phyloP scores from a whole-genome alignment of 169 alveolate species.

The Plasmodium ovale region DNA sequence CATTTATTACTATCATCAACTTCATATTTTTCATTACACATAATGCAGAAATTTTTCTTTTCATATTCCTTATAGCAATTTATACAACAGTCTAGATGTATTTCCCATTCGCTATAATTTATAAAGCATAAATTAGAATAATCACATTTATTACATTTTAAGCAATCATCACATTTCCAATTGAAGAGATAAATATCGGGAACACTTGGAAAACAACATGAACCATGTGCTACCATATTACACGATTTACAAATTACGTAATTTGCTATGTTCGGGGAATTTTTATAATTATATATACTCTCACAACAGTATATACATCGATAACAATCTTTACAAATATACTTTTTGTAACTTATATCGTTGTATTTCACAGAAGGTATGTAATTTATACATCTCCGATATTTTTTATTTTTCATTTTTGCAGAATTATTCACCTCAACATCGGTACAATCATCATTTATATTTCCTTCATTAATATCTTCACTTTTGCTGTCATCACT shows the following conservation, averaged over 20 bases:
- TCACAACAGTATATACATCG: constrained; percentile 77
- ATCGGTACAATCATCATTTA: constrained; percentile 54
- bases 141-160: constrained; percentile 85
- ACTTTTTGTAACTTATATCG: constrained; percentile 52
- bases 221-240: constrained; percentile 84
- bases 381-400: constrained; percentile 30
- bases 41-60: constrained; percentile 82
- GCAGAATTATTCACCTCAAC: constrained; percentile 47
- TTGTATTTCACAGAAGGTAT: constrained; percentile 46
- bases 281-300: constrained; percentile 71
- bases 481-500: constrained; percentile 2
- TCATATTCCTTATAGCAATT: constrained; percentile 82
- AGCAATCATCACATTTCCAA: constrained; percentile 86
- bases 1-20: constrained; percentile 71
- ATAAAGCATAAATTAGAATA: constrained; percentile 78
- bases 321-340: constrained; percentile 77
- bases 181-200: constrained; percentile 81
- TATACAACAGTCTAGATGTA: constrained; percentile 80
- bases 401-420: constrained; percentile 37
- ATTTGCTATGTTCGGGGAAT: constrained; percentile 70
- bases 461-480: neutral
- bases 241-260: constrained; percentile 83
- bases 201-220: constrained; percentile 86
- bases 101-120: constrained; percentile 86
- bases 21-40: constrained; percentile 82